Base-by-base conservation (phyloP, 345 rosid species). In the Populus tremula region DNA sequence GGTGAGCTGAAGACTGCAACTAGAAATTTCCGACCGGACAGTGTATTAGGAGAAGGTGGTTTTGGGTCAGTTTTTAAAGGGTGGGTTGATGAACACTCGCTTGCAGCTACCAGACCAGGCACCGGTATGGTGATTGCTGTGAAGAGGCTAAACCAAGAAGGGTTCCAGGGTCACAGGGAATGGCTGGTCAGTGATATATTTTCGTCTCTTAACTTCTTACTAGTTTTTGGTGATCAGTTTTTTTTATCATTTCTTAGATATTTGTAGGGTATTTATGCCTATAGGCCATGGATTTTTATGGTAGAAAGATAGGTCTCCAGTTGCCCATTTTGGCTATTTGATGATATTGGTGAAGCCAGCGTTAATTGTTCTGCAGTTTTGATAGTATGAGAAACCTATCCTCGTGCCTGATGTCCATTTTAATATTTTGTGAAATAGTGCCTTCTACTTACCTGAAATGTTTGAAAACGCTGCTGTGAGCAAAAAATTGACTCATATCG, bases 91-190 rank as follows among this genome's bases (percentile, higher is more conserved):
- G 83, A 80, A 68, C 36, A 76, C 6, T 45, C 79, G 0, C 67
- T 75, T 1, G n/a, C 47, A 18, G 83, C 79, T 75, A 23, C 72
- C 25, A 80, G 53, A 79, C 76, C 83, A 7, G 83, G 79, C 10
- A 38, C 76, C 20, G 83, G 83, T n/a, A 49, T 31, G 47, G 76
- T 80, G 21, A 76, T 80, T 75, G 83, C 83, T 70, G 83, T 80
- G 67, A 80, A 80, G 72, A 80, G 83, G 76, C 83, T 80, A 39
- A 80, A 80, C 63, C 83, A 76, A 71, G 79, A 75, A 39, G 76
- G 83, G 5, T 41, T 63, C 29, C 83, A 80, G 59, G 83, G 83
- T 71, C 83, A 80, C 65, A 65, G 50, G 70, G 85, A 82, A 75
- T 82, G 85, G 85, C 81, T 82, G 85, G 85, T 82, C 16, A 70